Percentiles rank a stretch among this genome's conserved stretches.
Evolutionary conservation across 148 eudicot genomes (phyloP).

Genomic region (Fallopia convolvulus): DNA sequence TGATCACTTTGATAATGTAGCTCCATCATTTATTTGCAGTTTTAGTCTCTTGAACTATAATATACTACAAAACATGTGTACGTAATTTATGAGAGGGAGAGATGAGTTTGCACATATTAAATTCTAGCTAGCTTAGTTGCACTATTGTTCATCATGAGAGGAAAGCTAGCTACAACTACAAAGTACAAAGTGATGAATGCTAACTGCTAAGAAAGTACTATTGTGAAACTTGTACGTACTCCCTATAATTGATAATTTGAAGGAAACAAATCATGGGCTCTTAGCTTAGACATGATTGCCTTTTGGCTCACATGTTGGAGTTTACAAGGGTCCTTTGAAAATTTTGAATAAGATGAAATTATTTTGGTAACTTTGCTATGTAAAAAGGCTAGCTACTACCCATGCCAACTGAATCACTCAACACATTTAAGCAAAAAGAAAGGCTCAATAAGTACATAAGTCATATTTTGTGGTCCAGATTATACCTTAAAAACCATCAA

Average conservation of each 20-base stretch:
- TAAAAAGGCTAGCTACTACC: not conserved
- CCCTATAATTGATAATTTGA: not conserved
- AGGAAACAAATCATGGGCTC: constrained; percentile 4
- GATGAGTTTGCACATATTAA: too few species aligned
- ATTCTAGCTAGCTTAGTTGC: not conserved
- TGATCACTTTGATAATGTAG: too few species aligned
- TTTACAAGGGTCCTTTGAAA: not conserved
- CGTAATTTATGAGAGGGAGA: too few species aligned
- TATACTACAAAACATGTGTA: too few species aligned
- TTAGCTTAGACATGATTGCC: not conserved
- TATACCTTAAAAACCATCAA: not conserved
- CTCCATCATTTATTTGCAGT: too few species aligned
- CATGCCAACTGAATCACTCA: not conserved
- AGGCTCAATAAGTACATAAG: not conserved
- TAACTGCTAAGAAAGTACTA: not conserved
- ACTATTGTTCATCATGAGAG: not conserved
- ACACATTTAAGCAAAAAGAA: not conserved
- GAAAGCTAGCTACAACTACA: not conserved
- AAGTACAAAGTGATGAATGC: not conserved
- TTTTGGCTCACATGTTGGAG: not conserved
- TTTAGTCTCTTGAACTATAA: too few species aligned
- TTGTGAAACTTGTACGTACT: not conserved
- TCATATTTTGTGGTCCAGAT: not conserved
- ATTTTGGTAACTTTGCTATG: not conserved
- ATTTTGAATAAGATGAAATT: not conserved